A percentile compares a stretch with the other conserved stretches of the same genome.
phyloP scores from a whole-genome alignment of 192 early-diverging fungal species.

The Gonapodya prolifera region DNA sequence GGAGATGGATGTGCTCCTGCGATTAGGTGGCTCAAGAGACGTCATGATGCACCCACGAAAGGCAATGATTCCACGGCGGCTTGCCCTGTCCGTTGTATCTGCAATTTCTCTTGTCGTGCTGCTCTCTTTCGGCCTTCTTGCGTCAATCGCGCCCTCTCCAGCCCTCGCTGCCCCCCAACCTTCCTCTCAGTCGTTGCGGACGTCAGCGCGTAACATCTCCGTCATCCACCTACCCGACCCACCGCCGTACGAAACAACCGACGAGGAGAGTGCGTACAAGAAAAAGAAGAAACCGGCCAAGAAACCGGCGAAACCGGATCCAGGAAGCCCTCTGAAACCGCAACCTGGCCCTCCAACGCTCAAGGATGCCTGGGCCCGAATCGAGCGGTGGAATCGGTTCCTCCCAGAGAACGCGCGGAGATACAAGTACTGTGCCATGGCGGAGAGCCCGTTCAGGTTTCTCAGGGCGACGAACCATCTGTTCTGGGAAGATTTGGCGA shows the following conservation, averaged over 20 bases:
- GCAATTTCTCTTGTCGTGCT: no score
- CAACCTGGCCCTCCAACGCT: background rate
- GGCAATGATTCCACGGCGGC: no score
- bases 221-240: no score
- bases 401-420: background rate
- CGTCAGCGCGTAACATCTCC: no score
- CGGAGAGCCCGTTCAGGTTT: conserved; percentile 2
- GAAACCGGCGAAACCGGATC: background rate
- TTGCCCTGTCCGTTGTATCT: no score
- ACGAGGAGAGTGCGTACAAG: background rate
- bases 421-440: background rate
- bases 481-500: background rate
- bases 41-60: no score
- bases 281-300: background rate
- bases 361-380: background rate
- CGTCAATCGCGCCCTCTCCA: no score
- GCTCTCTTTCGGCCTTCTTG: no score
- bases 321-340: background rate
- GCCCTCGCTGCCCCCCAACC: no score
- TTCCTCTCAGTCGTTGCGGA: no score
- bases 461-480: conserved; percentile 1
- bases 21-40: no score
- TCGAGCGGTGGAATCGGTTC: background rate
- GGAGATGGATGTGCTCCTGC: no score
- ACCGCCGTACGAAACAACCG: background rate